Conservation (phyloP, 129 eudicot species). For the Centrapalus pauciflorus region DNA sequence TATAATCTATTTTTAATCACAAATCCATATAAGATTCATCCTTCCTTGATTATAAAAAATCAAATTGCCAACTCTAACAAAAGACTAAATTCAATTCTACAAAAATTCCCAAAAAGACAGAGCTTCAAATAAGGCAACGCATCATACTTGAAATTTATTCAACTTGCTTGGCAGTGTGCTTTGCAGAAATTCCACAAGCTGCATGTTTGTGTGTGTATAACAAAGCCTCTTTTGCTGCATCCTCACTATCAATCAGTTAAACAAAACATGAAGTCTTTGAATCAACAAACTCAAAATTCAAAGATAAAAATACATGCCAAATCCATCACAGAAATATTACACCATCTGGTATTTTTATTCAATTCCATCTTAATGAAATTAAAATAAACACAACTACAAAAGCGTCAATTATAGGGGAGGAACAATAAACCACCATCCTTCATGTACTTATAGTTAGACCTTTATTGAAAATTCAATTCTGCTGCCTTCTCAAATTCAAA, state of each 20-base stretch:
- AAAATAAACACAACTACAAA: not conserved
- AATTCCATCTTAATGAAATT: not conserved
- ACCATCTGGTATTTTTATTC: not conserved
- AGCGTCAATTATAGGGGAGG: not conserved
- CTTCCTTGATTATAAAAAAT: not conserved
- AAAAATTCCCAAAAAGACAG: not conserved
- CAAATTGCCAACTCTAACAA: no score
- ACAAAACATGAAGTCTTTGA: not conserved
- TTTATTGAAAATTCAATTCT: not conserved
- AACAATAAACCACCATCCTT: not conserved
- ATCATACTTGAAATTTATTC: conserved; percentile 66
- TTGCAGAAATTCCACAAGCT: conserved; percentile 95
- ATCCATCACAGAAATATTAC: not conserved
- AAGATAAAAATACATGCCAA: not conserved
- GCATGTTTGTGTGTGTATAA: conserved; percentile 84
- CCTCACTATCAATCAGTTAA: conserved; percentile 54
- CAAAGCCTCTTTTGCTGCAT: conserved; percentile 85
- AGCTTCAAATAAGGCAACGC: conserved; percentile 12
- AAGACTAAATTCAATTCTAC: not conserved
- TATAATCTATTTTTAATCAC: no score
- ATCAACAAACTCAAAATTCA: conserved; percentile 15
- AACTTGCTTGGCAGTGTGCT: conserved; percentile 86
- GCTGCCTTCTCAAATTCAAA: not conserved
- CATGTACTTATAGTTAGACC: not conserved
- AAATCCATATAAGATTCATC: not conserved